These are phyloP conservation scores for Aspergillus sp. DNA, from an alignment of 2,329 filamentous ascomycete species.

Conservation along the genomic window DNA sequence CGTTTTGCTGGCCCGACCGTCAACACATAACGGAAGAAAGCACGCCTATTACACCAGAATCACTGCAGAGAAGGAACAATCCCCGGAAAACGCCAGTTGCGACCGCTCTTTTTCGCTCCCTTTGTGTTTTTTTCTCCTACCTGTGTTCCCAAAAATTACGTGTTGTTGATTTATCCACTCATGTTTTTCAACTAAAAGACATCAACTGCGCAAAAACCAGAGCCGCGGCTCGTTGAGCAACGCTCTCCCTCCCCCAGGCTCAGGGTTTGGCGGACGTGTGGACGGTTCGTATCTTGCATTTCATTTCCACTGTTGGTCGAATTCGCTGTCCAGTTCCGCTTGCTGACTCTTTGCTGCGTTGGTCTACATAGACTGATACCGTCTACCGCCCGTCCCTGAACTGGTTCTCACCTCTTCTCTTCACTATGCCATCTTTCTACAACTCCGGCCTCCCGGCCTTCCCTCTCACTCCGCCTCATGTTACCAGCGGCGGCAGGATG, in stretches of 20 bases:
- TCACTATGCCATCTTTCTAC: conserved; percentile 50
- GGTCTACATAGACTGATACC: conserved; percentile 26
- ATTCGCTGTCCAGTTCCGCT: conserved; percentile 8
- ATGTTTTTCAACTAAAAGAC: conserved; percentile 48
- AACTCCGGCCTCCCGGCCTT: conserved; percentile 45
- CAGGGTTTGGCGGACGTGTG: conserved; percentile 46
- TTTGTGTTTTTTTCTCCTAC: conserved; percentile 24
- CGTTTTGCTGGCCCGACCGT: conserved; percentile 15
- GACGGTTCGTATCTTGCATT: conserved; percentile 43
- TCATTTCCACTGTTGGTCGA: conserved; percentile 6
- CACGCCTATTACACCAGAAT: conserved; percentile 15
- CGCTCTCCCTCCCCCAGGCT: conserved; percentile 43
- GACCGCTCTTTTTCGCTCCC: conserved; percentile 34
- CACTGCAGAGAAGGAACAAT: conserved; percentile 22
- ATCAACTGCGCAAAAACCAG: conserved; percentile 34
- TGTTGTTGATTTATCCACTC: conserved; percentile 35
- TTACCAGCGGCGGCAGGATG: conserved; percentile 42
- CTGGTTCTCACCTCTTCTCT: conserved; percentile 29
- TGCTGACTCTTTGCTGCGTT: conserved; percentile 28
- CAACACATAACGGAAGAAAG: conserved; percentile 14
- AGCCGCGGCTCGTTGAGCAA: conserved; percentile 48
- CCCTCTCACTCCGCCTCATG: conserved; percentile 48
- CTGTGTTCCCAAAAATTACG: conserved; percentile 8
- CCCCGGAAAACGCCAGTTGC: conserved; percentile 23
- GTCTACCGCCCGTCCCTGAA: conserved; percentile 45